Base-by-base conservation (phyloP, 257 asterid species). In the Solanum appendiculatum region DNA sequence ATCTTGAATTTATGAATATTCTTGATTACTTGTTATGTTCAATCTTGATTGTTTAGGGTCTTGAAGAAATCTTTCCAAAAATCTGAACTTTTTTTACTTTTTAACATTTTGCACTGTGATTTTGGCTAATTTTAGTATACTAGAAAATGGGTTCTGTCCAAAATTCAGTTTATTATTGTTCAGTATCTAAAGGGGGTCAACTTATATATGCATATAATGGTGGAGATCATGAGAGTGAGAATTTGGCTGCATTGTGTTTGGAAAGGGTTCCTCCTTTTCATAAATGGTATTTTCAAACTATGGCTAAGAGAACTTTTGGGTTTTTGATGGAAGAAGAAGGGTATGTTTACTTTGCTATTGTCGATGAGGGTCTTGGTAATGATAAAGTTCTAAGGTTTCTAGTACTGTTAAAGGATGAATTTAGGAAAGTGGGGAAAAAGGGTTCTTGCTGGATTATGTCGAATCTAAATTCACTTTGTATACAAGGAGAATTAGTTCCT, bases 191-290 rank as follows among this genome's bases (percentile, higher is more conserved):
- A 91, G 94, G 89, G 5, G 95, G 93, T 60, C 90, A 87, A 81
- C 68, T 90, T 54, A 31, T 93, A 21, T 91, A 93, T 89, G 89
- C 89, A 51, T 93, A 93, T 84, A 91, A 80, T 39, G 90, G 87
- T 78, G 95, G 93, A 31, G 90, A 86, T 86, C 90, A 89, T 1
- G 97, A 93, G 87, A 88, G 89, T 29, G 98, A 94, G 88, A 87
- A 86, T 31, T 84, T 93, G 89, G 98, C 98, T 39, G 90, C 89
- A 46, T 70, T 90, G 86, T 96, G 98, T 90, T 85, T 96, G 91
- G 95, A 94, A 91, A 85, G 29, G 85, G 89, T 93, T 81, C 98
- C 98, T 56, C 93, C 96, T 63, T 91, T 88, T 85, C 98, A 94
- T 88, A 89, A 86, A 68, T 96, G 95, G 96, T 96, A 96, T 91